phyloP scores from a whole-genome alignment of 192 early-diverging fungal species.

The Geranomyces michiganensis region DNA sequence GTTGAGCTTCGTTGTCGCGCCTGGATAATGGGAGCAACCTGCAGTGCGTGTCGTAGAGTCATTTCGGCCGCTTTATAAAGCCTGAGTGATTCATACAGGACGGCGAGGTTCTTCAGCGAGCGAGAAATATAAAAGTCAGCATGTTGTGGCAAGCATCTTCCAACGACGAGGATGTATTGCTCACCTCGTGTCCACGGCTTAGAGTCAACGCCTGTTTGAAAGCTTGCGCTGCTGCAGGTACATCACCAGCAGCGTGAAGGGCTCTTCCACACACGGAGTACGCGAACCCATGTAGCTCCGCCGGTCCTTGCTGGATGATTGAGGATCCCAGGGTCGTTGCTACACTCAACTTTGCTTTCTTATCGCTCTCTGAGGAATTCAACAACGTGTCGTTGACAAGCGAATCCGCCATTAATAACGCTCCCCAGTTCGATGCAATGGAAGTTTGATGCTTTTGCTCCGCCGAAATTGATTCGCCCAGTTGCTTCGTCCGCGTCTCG shows the following conservation, averaged over 20 bases:
- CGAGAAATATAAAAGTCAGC: too few species aligned
- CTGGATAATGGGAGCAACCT: background rate
- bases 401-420: background rate
- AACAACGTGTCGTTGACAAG: background rate
- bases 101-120: conserved; percentile 16
- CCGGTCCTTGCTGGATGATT: background rate
- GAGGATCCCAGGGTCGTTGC: background rate
- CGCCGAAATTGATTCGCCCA: background rate
- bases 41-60: conserved; percentile 6
- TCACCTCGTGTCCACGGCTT: background rate
- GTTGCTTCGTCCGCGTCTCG: background rate
- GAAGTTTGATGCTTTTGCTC: background rate
- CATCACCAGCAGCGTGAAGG: background rate
- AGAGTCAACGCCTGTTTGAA: background rate
- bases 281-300: background rate
- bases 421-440: background rate
- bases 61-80: conserved; percentile 8
- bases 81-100: conserved; percentile 6
- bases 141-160: too few species aligned
- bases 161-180: too few species aligned
- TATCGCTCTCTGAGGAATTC: background rate
- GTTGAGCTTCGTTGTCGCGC: background rate
- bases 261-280: background rate
- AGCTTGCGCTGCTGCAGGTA: background rate
- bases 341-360: background rate